A percentile compares a stretch with the other conserved stretches of the same genome.
Conservation (phyloP, 2,329 filamentous ascomycete species). For the Rutstroemia sp. region DNA sequence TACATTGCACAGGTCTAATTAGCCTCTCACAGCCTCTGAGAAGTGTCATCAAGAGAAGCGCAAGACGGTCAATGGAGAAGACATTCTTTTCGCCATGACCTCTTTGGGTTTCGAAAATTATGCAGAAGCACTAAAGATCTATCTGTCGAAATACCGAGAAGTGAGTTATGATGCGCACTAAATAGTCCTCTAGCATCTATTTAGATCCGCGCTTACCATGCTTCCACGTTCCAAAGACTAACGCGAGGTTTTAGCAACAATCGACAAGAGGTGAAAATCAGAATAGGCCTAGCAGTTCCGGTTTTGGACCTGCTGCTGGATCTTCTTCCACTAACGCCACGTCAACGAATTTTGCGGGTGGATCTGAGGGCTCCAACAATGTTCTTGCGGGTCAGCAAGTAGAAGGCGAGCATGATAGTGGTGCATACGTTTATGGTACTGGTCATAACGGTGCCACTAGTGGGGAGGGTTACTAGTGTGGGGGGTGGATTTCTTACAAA, state of each 20-base stretch:
- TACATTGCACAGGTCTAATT: constrained; percentile 15
- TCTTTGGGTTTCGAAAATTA: constrained; percentile 99
- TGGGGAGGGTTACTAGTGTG: constrained; percentile 22
- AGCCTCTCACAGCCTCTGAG: constrained; percentile 67
- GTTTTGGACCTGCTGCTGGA: constrained; percentile 38
- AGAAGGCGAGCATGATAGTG: constrained; percentile 29
- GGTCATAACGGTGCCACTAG: constrained; percentile 48
- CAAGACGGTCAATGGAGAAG: constrained; percentile 98
- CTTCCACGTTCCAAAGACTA: constrained; percentile 4
- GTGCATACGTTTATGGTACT: constrained; percentile 36
- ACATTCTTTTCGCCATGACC: constrained; percentile 98
- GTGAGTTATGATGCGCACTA: constrained; percentile 48
- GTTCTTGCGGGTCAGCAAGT: constrained; percentile 28
- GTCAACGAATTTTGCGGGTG: constrained; percentile 24
- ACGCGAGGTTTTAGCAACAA: constrained; percentile 36
- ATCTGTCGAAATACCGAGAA: constrained; percentile 94
- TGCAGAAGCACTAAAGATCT: constrained; percentile 94
- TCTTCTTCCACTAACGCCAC: constrained; percentile 31
- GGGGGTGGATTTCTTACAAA: constrained; percentile 7
- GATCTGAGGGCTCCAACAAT: constrained; percentile 28
- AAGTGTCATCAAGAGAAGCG: constrained; percentile 99
- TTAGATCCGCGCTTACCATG: constrained; percentile 6
- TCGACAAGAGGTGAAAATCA: constrained; percentile 60
- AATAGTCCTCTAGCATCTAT: constrained; percentile 2
- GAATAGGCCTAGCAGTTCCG: constrained; percentile 45